phyloP scores from a whole-genome alignment of 202 grass and related monocot species.

The Alloteropsis angusta region DNA sequence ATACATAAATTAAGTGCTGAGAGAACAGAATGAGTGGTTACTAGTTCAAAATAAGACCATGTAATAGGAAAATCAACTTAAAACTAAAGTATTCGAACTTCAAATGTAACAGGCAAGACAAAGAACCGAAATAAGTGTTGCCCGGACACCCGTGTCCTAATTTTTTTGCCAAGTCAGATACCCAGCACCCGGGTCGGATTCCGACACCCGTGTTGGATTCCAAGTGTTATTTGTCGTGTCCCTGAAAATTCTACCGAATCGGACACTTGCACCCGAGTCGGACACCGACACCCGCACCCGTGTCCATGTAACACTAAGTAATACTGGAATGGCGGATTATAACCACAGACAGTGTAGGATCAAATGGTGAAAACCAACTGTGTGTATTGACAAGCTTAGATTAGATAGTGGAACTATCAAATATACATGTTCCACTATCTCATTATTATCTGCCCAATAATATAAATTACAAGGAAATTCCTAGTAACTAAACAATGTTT shows the following conservation, averaged over 20 bases:
- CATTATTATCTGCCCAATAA: background rate
- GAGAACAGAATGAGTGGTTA: background rate
- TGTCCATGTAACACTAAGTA: too few relatives aligned
- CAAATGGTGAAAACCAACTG: background rate
- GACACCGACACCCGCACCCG: too few relatives aligned
- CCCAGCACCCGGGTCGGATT: too few relatives aligned
- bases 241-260: too few relatives aligned
- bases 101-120: background rate
- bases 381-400: background rate
- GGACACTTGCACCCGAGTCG: too few relatives aligned
- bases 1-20: background rate
- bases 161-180: too few relatives aligned
- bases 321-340: background rate
- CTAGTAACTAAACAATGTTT: background rate
- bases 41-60: background rate
- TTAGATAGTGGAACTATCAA: conserved; percentile 1
- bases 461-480: background rate
- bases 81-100: background rate
- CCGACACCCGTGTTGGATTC: too few relatives aligned
- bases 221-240: too few relatives aligned
- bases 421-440: background rate
- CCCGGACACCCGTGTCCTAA: too few relatives aligned
- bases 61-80: background rate
- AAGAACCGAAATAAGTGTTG: background rate
- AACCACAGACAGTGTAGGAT: background rate